These are phyloP conservation scores for Lanzia echinophila DNA, from an alignment of 2,329 filamentous ascomycete genomes.

Conservation along the genomic window DNA sequence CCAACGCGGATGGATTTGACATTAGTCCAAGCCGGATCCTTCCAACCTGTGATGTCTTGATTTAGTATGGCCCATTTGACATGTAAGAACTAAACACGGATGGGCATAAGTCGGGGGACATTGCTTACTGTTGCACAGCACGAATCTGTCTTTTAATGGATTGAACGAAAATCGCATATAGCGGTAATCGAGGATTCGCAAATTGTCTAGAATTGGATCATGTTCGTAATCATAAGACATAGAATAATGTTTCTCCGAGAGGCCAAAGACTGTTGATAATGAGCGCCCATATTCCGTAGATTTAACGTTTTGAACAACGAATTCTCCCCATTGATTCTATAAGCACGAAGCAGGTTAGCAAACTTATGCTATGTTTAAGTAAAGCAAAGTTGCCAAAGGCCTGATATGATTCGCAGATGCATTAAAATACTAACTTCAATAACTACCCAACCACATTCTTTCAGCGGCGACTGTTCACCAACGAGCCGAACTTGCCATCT, in stretches of 20 bases:
- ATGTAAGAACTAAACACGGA: too few relatives aligned
- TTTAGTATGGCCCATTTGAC: not conserved
- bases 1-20: conserved; percentile 68
- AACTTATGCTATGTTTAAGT: conserved; percentile 2
- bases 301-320: conserved; percentile 66
- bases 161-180: conserved; percentile 93
- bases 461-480: conserved; percentile 61
- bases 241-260: conserved; percentile 52
- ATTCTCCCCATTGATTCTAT: conserved; percentile 91
- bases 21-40: conserved; percentile 83
- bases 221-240: conserved; percentile 61
- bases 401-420: not conserved
- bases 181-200: conserved; percentile 81
- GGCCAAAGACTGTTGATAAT: conserved; percentile 60
- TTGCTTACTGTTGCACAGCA: conserved; percentile 60
- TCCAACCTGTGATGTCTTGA: conserved; percentile 50
- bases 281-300: conserved; percentile 46
- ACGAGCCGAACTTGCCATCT: conserved; percentile 74
- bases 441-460: conserved; percentile 82
- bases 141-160: conserved; percentile 80
- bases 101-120: too few relatives aligned
- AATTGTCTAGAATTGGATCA: conserved; percentile 67
- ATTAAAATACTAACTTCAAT: conserved; percentile 56
- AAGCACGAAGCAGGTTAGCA: conserved; percentile 27
- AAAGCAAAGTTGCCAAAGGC: not conserved